Evolutionary conservation across 2,329 filamentous ascomycete species (phyloP), one percentile per base, ranked within the genome.

Genomic region (Aspergillus niger): DNA sequence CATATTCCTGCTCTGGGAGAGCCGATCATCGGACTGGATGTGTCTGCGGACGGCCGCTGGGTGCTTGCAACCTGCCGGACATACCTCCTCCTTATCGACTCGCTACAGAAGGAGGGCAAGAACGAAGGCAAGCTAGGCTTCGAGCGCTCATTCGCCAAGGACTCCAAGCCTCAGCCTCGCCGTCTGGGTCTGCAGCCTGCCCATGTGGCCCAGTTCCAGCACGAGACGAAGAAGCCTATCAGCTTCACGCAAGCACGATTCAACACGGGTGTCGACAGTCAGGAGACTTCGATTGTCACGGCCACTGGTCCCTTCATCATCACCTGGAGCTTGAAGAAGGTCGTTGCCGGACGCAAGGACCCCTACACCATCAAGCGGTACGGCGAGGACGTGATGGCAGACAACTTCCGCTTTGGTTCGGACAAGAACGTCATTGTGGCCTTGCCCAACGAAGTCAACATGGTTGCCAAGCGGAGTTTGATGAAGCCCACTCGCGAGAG

Each of bases 401-500:
- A 99, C 76, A 96, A 99, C 76, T 99, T 99, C 87, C 92, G 95
- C 71, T 99, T 92, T 72, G 94, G 94, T 50, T 93, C 89, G 5
- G 95, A 99, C 77, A 96, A 97, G 85, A 97, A 97, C 71, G 92
- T 99, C 70, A 97, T 99, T 71, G 94, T 99, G 38, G 95, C 95
- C 0, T 81, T 99, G 65, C 93, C 95, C 2, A 97, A 99, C 73
- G 93, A 98, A 76, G 95, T 99, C 67, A 96, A 97, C 77, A 98
- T 98, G 93, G 91, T 99, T 11, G 90, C 89, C 49, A 93, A 94
- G 77, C 86, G 89, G 69, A 89, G 87, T 59, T 85, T 99, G 72
- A 91, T 91, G 82, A 89, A 89, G 71, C 92, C 94, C 1, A 98
- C 95, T 0, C 83, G 95, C 39, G 92, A 99, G 81, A 97, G 92